Conservation (phyloP, 352 stramenopile genomes). For the Phytopythium delawarense region DNA sequence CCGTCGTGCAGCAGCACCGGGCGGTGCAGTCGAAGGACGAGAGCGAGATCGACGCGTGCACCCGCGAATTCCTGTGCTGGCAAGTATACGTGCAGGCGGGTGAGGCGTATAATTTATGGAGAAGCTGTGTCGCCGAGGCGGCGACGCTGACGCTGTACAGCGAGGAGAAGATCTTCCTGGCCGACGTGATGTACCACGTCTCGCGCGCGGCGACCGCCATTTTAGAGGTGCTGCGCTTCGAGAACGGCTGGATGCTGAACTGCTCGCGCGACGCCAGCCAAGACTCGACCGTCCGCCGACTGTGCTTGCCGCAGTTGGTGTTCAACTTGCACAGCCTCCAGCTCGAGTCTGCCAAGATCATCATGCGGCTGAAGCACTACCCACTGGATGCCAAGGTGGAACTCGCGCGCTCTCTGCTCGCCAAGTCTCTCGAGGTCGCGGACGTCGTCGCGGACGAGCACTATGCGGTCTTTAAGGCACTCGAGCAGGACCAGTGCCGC, state of each 20-base stretch:
- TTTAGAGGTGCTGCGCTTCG: conserved; percentile 78
- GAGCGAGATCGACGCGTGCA: conserved; percentile 44
- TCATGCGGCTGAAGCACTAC: conserved; percentile 71
- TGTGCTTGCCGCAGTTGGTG: conserved; percentile 64
- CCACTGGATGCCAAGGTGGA: conserved; percentile 47
- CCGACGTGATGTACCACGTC: conserved; percentile 74
- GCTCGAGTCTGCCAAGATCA: conserved; percentile 64
- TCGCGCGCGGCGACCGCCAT: conserved; percentile 41
- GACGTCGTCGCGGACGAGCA: conserved; percentile 77
- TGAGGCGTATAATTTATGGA: conserved; percentile 69
- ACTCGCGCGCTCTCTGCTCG: conserved; percentile 51
- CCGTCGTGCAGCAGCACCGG: conserved; percentile 53
- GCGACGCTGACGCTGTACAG: conserved; percentile 40
- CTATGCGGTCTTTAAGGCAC: conserved; percentile 57
- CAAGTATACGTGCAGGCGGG: conserved; percentile 61
- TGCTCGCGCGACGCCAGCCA: conserved; percentile 42
- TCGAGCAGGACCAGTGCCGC: conserved; percentile 59
- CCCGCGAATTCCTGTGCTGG: conserved; percentile 73
- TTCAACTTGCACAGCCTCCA: conserved; percentile 78
- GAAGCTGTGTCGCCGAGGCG: conserved; percentile 42
- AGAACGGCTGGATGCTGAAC: conserved; percentile 66
- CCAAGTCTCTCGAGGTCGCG: conserved; percentile 72
- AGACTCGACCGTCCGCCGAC: conserved; percentile 35
- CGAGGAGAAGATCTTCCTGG: conserved; percentile 74
- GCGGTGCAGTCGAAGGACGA: conserved; percentile 29